Evolutionary conservation across 106 monocot genomes (phyloP), one percentile per base, ranked within the genome.

Genomic region (Apostasia shenzhenica): DNA sequence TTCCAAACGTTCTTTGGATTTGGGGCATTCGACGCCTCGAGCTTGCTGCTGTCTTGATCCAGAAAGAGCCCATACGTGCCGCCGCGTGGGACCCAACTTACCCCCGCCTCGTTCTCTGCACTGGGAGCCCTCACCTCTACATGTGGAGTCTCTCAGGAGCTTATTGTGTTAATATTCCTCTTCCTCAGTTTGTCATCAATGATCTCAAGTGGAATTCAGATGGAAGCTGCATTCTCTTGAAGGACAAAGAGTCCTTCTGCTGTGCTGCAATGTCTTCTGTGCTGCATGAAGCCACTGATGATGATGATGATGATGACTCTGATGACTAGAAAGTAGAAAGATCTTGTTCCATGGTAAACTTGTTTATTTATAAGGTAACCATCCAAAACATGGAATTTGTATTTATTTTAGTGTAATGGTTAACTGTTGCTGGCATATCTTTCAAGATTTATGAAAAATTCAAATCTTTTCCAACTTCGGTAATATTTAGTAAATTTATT

Each of bases 21-120:
- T 99, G 97, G 97, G 89, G 93, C 60, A 92, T 99, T 53, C 71
- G 82, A 12, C 84, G 72, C 58, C 92, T 99, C 13, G 92, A 99
- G 51, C 84, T 85, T 59, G 80, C 85, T 48, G 76, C 94, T 5
- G 81, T 95, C 41, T 67, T 95, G 73, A 68, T 91, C 37, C 91
- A 95, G 68, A 92, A 90, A 70, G 92, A 99, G 10, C 89, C 92
- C 1, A 92, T 99, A 41, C 80, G 85, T 44, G 81, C 87, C 42
- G 97, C 90, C 1, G 81, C 84, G 1, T 99, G 97, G 97, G 89
- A 92, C 56, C 97, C 94, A 43, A 81, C 73, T 39, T 76, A 73
- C 57, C 44, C 84, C 3, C 86, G 82, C 37, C 41, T 92, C 42
- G 82, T 90, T 47, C 51, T 99, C 48, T 99, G 92, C 81, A 99